Evolutionary conservation across 176 grass and related monocot genomes (phyloP).

Genomic region (Zea luxurians): DNA sequence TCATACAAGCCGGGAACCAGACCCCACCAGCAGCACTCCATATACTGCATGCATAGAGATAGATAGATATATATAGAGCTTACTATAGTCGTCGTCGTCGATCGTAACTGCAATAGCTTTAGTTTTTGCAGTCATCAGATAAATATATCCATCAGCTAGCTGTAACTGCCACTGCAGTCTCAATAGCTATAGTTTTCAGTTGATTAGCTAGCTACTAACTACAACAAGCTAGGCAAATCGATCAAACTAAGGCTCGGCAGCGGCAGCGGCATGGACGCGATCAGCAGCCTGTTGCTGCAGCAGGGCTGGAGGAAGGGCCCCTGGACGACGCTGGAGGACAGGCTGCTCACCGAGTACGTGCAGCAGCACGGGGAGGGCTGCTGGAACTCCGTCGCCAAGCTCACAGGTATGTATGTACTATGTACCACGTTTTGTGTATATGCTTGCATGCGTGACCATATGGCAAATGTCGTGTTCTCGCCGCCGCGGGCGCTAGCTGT

Average conservation of each 20-base stretch:
- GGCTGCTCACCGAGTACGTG: constrained; percentile 77
- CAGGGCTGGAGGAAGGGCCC: constrained; percentile 78
- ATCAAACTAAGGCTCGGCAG: not conserved
- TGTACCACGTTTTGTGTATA: too few relatives aligned
- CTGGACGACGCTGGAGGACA: constrained; percentile 87
- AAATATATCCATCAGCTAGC: too few relatives aligned
- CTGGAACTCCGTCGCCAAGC: constrained; percentile 94
- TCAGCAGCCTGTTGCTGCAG: constrained; percentile 48
- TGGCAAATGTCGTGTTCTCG: not conserved
- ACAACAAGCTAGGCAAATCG: not conserved
- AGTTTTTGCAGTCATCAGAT: too few relatives aligned
- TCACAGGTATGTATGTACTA: constrained; percentile 48
- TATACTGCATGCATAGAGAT: too few relatives aligned
- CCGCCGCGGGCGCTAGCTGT: not conserved
- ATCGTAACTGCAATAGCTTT: too few relatives aligned
- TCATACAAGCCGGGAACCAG: constrained; percentile 52
- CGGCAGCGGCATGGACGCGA: constrained; percentile 23
- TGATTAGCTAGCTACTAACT: not conserved
- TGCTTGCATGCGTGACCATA: not conserved
- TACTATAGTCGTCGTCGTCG: too few relatives aligned
- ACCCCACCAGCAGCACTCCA: not conserved
- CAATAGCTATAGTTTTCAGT: too few relatives aligned
- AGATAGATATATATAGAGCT: too few relatives aligned
- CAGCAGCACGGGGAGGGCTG: constrained; percentile 87
- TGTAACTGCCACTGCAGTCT: too few relatives aligned